Conservation (phyloP, 306 rosid genomes). For the Citrullus colocynthis region DNA sequence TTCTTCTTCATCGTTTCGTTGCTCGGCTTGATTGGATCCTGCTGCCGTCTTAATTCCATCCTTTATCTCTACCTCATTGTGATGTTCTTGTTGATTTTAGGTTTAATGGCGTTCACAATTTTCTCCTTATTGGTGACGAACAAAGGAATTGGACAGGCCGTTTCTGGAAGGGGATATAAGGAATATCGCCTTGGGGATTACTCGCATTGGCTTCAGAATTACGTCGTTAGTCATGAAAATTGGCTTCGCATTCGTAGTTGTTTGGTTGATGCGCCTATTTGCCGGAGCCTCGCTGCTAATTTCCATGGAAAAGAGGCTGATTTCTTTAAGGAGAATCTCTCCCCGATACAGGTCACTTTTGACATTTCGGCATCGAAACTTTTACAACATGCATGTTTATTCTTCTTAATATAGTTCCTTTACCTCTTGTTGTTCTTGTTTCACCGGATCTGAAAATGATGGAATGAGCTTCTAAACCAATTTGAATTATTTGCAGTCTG, state of each 20-base stretch:
- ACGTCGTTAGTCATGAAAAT: slow-evolving; percentile 38
- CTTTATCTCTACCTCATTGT: slow-evolving; percentile 41
- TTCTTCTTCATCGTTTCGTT: slow-evolving; percentile 36
- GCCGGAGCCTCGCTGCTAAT: slow-evolving; percentile 25
- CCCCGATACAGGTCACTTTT: slow-evolving; percentile 44
- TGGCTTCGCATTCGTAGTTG: slow-evolving; percentile 64
- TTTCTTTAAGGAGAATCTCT: slow-evolving; percentile 34
- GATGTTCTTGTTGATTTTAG: slow-evolving; percentile 36
- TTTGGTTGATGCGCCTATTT: slow-evolving; percentile 37
- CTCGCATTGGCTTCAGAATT: slow-evolving; percentile 63
- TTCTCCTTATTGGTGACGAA: slow-evolving; percentile 52
- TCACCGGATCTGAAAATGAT: neutral
- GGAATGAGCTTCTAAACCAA: neutral
- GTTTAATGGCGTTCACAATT: slow-evolving; percentile 38
- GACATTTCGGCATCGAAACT: too few species aligned
- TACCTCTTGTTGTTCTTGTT: neutral
- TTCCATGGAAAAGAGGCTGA: slow-evolving; percentile 20
- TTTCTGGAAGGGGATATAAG: slow-evolving; percentile 40
- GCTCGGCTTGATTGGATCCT: slow-evolving; percentile 49
- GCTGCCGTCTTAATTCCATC: slow-evolving; percentile 30
- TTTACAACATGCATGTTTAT: too few species aligned
- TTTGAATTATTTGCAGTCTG: slow-evolving; percentile 27
- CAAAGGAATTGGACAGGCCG: slow-evolving; percentile 29
- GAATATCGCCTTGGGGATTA: slow-evolving; percentile 45
- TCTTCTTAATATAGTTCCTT: too few species aligned